Conservation (phyloP, 1,284 basidiomycete species). For the Cerioporus squamosus region DNA sequence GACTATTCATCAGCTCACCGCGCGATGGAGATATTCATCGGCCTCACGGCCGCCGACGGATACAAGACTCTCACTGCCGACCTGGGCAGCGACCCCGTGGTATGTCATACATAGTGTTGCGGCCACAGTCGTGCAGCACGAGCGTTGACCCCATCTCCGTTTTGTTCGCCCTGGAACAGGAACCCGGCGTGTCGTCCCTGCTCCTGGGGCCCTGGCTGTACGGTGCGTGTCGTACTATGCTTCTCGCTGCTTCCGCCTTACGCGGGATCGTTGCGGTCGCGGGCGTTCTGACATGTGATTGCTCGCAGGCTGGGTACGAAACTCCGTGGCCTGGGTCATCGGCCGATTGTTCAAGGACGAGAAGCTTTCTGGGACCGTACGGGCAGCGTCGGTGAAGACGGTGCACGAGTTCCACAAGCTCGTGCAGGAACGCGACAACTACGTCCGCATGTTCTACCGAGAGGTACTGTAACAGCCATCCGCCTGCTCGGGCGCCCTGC, state of each 20-base stretch:
- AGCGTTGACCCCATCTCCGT: not conserved
- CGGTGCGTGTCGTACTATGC: conserved; percentile 12
- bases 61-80: conserved; percentile 73
- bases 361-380: conserved; percentile 53
- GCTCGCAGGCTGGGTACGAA: conserved; percentile 53
- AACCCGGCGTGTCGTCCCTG: conserved; percentile 20
- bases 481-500: not conserved
- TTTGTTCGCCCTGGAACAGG: conserved; percentile 3
- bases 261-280: conserved; percentile 43
- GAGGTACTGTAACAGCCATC: conserved; percentile 44
- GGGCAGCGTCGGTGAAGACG: conserved; percentile 52
- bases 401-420: conserved; percentile 59
- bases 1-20: conserved; percentile 46
- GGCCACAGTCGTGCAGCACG: not conserved
- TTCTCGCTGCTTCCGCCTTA: not conserved
- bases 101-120: conserved; percentile 26
- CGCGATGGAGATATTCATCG: conserved; percentile 68
- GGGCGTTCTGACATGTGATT: conserved; percentile 57
- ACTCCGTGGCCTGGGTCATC: conserved; percentile 51
- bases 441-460: conserved; percentile 56
- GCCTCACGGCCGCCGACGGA: conserved; percentile 75
- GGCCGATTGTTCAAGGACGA: conserved; percentile 57
- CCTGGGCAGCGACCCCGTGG: conserved; percentile 73
- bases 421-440: conserved; percentile 56
- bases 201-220: conserved; percentile 20